Evolutionary conservation across 1,139 yeast species (phyloP), one percentile per base, ranked within the genome.

Genomic region (Yamadazyma buinensis): DNA sequence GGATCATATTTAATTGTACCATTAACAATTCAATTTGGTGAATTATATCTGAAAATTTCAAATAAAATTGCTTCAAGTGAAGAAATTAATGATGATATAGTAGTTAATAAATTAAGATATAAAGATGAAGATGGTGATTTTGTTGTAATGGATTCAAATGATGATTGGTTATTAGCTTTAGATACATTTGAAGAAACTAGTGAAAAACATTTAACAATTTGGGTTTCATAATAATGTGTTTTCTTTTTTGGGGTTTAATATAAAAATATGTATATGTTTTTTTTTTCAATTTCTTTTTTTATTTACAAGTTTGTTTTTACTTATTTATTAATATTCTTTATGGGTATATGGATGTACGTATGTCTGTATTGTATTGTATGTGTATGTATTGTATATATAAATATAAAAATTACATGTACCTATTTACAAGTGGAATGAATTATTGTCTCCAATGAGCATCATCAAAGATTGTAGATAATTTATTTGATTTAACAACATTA

Each of bases 121-220:
- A 81, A 80, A 55, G 98, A 92, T 59, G 98, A 92, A 58, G 98
- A 92, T 55, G 97, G 95, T 14, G 98, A 92, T 56, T 84, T 79
- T 56, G 95, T 92, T 32, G 80, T 85, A 34, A 78, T 92, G 63
- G 87, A 81, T 49, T 78, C 90, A 28, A 85, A 84, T 44, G 97
- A 90, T 38, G 75, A 92, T 55, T 76, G 81, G 82, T 50, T 52
- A 19, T 64, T 76, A 42, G 80, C 80, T 3, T 59, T 71, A 35
- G 80, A 74, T 41, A 71, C 72, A 74, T 55, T 74, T 26, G 71
- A 67, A 19, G 78, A 74, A 37, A 46, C 64, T 27, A 50, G 37
- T 30, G 61, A 55, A 23, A 67, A 63, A 38, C 59, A 61, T 23
- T 55, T 68, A 43, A 67, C 68, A 5, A 63, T 68, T 19, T 66